Evolutionary conservation across 2,329 filamentous ascomycete species (phyloP).

Genomic region (Penicillium psychrosexuale): DNA sequence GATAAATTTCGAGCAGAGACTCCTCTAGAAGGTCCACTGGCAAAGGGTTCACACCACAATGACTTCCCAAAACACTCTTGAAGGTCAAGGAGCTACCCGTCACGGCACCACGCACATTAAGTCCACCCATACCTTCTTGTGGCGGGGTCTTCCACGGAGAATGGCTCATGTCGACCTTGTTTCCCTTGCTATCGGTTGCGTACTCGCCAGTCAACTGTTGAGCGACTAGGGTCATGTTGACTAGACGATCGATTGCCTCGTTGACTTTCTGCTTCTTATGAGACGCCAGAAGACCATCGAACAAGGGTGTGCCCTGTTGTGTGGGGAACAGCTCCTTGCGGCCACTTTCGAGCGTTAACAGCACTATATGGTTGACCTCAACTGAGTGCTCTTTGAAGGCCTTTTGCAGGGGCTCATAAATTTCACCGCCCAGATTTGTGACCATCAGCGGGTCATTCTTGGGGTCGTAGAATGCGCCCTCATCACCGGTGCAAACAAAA

Average conservation of each 20-base stretch:
- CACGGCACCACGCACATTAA: constrained; percentile 38
- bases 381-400: constrained; percentile 30
- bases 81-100: constrained; percentile 41
- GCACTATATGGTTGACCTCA: constrained; percentile 39
- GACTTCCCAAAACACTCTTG: constrained; percentile 40
- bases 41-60: constrained; percentile 41
- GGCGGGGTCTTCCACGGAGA: constrained; percentile 22
- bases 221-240: constrained; percentile 30
- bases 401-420: constrained; percentile 31
- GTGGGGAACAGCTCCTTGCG: constrained; percentile 43
- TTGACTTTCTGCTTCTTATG: constrained; percentile 22
- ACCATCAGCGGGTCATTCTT: constrained; percentile 38
- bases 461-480: constrained; percentile 31
- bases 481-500: constrained; percentile 15
- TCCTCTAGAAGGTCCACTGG: constrained; percentile 43
- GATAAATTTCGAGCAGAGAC: constrained; percentile 36
- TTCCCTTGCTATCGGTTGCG: constrained; percentile 30
- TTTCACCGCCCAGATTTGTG: constrained; percentile 33
- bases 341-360: constrained; percentile 42
- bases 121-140: constrained; percentile 28
- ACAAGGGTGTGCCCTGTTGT: constrained; percentile 34
- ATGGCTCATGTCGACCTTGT: constrained; percentile 20
- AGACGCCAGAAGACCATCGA: constrained; percentile 33
- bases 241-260: constrained; percentile 27
- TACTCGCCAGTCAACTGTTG: constrained; percentile 39